A percentile compares a stretch with the other conserved stretches of the same genome.
These are phyloP conservation scores for Psilocybe tampanensis DNA, from an alignment of 768 basidiomycete genomes.

Conservation along the genomic window DNA sequence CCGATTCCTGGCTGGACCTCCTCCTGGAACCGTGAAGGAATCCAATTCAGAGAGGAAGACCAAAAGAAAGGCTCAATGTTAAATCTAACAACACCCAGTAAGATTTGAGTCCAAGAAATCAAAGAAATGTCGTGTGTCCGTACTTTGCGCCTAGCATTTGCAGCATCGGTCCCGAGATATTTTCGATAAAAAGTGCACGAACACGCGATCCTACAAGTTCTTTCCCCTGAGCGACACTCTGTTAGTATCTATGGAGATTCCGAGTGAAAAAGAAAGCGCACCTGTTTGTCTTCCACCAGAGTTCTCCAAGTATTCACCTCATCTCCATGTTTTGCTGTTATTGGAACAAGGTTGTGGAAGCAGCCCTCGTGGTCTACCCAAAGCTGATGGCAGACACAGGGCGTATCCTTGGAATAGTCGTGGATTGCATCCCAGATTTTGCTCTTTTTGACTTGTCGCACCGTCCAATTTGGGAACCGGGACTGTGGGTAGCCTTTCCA, in stretches of 20 bases:
- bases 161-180: conserved; percentile 52
- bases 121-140: conserved; percentile 17
- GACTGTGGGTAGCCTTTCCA: conserved; percentile 47
- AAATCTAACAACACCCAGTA: conserved; percentile 39
- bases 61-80: conserved; percentile 70
- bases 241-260: too few relatives aligned
- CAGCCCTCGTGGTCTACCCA: conserved; percentile 41
- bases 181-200: conserved; percentile 55
- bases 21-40: conserved; percentile 68
- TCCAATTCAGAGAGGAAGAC: conserved; percentile 68
- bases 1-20: conserved; percentile 38
- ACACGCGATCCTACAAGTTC: conserved; percentile 45
- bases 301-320: conserved; percentile 38
- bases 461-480: conserved; percentile 60
- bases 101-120: conserved; percentile 59
- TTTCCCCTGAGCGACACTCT: too few relatives aligned
- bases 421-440: conserved; percentile 39
- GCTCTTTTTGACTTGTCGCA: conserved; percentile 42
- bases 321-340: conserved; percentile 23
- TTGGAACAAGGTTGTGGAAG: conserved; percentile 35
- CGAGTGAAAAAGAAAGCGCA: conserved; percentile 19
- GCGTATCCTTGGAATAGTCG: conserved; percentile 28
- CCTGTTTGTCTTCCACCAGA: conserved; percentile 36
- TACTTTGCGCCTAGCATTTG: conserved; percentile 66
- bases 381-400: conserved; percentile 39